Percentiles rank a stretch among this genome's conserved stretches.
These are phyloP conservation scores for Rhodotorula toruloides DNA, from an alignment of 768 basidiomycete genomes.

Conservation along the genomic window DNA sequence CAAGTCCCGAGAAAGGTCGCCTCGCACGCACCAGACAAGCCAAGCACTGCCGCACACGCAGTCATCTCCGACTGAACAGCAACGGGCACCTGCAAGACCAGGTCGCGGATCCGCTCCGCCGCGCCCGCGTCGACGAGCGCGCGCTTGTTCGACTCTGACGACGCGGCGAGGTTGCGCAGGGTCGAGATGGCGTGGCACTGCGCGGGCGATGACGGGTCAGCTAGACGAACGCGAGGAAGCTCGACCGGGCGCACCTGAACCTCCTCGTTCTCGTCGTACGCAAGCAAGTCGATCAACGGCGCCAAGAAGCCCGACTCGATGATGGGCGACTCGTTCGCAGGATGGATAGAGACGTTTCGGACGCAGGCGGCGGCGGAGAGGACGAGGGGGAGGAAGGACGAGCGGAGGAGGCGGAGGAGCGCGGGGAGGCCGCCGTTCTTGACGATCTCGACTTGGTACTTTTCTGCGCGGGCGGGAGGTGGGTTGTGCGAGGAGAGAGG, in stretches of 20 bases:
- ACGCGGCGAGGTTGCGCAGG: constrained; percentile 89
- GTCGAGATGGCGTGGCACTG: constrained; percentile 99
- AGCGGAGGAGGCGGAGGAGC: constrained; percentile 87
- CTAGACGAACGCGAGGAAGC: no score
- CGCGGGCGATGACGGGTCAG: no score
- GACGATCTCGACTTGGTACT: constrained; percentile 97
- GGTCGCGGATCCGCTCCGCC: constrained; percentile 90
- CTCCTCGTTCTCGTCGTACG: constrained; percentile 99
- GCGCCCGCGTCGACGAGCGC: constrained; percentile 98
- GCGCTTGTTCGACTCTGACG: constrained; percentile 95
- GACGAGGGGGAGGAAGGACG: constrained; percentile 93
- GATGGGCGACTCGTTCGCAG: constrained; percentile 96
- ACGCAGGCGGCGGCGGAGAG: constrained; percentile 97
- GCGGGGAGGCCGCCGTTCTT: constrained; percentile 88
- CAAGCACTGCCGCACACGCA: constrained; percentile 92
- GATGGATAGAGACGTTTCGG: constrained; percentile 97
- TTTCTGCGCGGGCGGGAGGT: constrained; percentile 57
- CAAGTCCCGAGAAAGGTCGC: no score
- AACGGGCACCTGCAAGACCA: constrained; percentile 89
- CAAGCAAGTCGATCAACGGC: constrained; percentile 88
- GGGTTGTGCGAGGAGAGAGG: background rate
- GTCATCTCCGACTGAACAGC: constrained; percentile 99
- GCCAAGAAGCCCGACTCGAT: constrained; percentile 97
- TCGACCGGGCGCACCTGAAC: no score
- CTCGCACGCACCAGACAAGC: constrained; percentile 77